A percentile compares a stretch with the other conserved stretches of the same genome.
These are phyloP conservation scores for Bathelium albidoporum DNA, from an alignment of 495 filamentous ascomycete genomes.

Conservation along the genomic window DNA sequence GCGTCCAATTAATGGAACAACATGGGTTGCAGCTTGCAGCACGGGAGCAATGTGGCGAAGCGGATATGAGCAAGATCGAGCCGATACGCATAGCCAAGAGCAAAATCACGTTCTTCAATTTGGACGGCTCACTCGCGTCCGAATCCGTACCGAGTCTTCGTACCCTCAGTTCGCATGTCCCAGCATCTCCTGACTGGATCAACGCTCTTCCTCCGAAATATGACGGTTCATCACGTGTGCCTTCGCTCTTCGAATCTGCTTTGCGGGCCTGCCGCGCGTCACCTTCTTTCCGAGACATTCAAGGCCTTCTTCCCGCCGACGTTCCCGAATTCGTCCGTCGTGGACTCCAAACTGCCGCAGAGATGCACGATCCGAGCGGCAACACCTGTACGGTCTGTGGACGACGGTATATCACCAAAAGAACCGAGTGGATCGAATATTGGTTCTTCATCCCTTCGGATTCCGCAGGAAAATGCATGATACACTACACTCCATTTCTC, in stretches of 20 bases:
- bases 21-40: no score
- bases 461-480: constrained; percentile 10
- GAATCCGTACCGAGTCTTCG: constrained; percentile 7
- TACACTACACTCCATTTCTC: constrained; percentile 49
- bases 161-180: not conserved
- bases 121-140: constrained; percentile 30
- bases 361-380: constrained; percentile 39
- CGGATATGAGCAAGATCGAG: not conserved
- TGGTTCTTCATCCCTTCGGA: constrained; percentile 38
- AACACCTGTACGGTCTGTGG: constrained; percentile 52
- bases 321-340: constrained; percentile 10
- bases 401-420: constrained; percentile 45
- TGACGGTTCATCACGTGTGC: constrained; percentile 20
- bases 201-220: constrained; percentile 7
- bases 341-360: constrained; percentile 13
- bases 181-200: not conserved
- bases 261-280: constrained; percentile 40
- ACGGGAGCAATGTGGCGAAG: no score
- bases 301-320: constrained; percentile 33
- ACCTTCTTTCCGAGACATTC: constrained; percentile 35
- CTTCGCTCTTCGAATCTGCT: constrained; percentile 50
- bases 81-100: constrained; percentile 17
- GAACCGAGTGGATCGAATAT: constrained; percentile 67
- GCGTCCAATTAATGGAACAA: no score
- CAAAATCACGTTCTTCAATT: constrained; percentile 29